Base-by-base conservation (phyloP, 2,329 filamentous ascomycete species). In the Ceratocystis alfenasii region DNA sequence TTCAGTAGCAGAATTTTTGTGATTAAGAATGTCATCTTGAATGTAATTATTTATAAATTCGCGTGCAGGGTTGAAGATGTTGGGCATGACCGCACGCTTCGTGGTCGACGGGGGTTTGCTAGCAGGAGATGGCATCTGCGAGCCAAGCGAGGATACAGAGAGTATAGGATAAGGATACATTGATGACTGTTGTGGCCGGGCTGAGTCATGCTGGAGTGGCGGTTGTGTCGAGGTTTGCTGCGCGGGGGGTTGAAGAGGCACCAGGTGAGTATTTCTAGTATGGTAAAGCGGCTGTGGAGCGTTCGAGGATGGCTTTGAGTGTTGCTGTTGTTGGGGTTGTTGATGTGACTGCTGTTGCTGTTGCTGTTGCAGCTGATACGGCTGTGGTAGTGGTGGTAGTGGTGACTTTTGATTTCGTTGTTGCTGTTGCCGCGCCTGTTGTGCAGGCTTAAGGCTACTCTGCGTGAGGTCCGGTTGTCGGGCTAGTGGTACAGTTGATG, bases 41-140 rank as follows among this genome's bases (percentile, higher is more conserved):
- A 67, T 30, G 15, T 63, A 63, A 7, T 63, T 36, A 28, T 63
- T 63, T 17, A 67, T 30, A 30, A 67, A 67, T 59, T 67, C 66
- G 2, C 41, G 59, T 2, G 63, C 66, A 3, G 66, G 66, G n/a
- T 67, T 67, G 62, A 67, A 67, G 8, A 67, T 67, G 22, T 67
- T 63, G 2, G 66, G 63, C 66, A 67, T 67, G 17, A 61, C 46
- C 10, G 57, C 66, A 17, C 63, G 57, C 36, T 65, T 65, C 15
- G 30, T 45, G n/a, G 8, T 53, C 5, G 50, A 36, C 20, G 63
- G 63, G 30, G 45, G 36, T 41, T 15, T 63, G 61, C 62, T 20
- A 41, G 60, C 2, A 65, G 61, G 33, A 12, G 67, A 41, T 33
- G 64, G 17, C 28, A 65, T 63, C 63, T 66, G 59, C 22, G 68